phyloP scores from a whole-genome alignment of 2,329 filamentous ascomycete genomes.

The Lasiodiplodia sp. region DNA sequence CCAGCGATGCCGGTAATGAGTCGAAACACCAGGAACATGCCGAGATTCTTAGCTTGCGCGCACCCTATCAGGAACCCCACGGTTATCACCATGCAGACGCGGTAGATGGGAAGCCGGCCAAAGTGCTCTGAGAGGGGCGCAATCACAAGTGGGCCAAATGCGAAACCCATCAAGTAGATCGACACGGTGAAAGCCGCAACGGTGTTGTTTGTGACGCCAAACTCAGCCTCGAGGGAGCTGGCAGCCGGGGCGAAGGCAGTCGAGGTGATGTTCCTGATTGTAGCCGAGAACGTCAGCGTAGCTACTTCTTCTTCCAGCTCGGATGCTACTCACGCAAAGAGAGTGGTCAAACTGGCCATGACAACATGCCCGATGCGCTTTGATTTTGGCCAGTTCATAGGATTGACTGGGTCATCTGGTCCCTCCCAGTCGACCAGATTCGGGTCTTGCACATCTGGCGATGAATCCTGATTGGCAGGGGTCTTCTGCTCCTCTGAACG shows the following conservation, averaged over 20 bases:
- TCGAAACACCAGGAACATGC: slow-evolving; percentile 38
- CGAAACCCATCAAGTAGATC: slow-evolving; percentile 39
- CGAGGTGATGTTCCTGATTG: slow-evolving; percentile 30
- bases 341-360: slow-evolving; percentile 29
- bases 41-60: slow-evolving; percentile 34
- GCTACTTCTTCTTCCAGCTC: background rate
- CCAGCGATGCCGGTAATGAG: slow-evolving; percentile 38
- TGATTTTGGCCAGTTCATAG: slow-evolving; percentile 12
- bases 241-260: slow-evolving; percentile 33
- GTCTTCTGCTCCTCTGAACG: no score
- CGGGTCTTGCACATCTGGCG: background rate
- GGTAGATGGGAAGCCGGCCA: slow-evolving; percentile 35
- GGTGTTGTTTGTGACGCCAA: slow-evolving; percentile 28
- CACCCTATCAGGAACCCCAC: slow-evolving; percentile 38
- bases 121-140: slow-evolving; percentile 41
- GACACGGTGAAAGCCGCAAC: slow-evolving; percentile 35
- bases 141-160: slow-evolving; percentile 40
- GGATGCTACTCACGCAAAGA: background rate
- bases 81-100: slow-evolving; percentile 33
- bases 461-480: background rate
- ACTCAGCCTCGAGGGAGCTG: slow-evolving; percentile 29
- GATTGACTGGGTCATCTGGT: no score
- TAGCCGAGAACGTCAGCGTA: background rate
- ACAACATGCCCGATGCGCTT: slow-evolving; percentile 39
- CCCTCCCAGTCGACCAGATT: slow-evolving; percentile 22